These are phyloP conservation scores for Fallopia convolvulus DNA, from an alignment of 148 eudicot genomes.

Conservation along the genomic window DNA sequence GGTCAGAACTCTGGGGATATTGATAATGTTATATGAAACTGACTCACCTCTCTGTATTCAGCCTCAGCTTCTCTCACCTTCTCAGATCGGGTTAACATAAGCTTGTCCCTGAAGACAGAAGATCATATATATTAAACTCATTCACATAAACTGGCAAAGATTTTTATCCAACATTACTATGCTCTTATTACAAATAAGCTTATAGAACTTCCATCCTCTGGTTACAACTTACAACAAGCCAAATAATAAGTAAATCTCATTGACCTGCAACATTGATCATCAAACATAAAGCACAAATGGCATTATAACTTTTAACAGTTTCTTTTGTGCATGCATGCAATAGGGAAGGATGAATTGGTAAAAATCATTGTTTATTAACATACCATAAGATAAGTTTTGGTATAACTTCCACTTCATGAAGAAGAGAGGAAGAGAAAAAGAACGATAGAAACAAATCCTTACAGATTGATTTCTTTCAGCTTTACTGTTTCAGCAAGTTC, in stretches of 20 bases:
- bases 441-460: slow-evolving; percentile 21
- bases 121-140: background rate
- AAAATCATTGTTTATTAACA: background rate
- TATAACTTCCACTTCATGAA: background rate
- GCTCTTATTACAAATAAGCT: background rate
- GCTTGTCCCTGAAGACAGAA: slow-evolving; percentile 52
- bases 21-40: background rate
- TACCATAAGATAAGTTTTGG: background rate
- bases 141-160: too few species aligned
- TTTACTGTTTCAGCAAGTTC: slow-evolving; percentile 85
- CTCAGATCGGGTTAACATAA: slow-evolving; percentile 72
- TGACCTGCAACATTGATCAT: background rate
- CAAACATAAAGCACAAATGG: background rate
- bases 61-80: slow-evolving; percentile 69
- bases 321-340: background rate
- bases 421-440: background rate
- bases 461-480: slow-evolving; percentile 93
- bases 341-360: background rate
- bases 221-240: background rate
- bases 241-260: background rate
- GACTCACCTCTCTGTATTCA: slow-evolving; percentile 66
- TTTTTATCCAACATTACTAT: background rate
- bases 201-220: background rate
- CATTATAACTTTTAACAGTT: background rate
- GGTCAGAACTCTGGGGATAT: background rate